Conservation (phyloP, 1,139 yeast species). For the Diutina siamensis region DNA sequence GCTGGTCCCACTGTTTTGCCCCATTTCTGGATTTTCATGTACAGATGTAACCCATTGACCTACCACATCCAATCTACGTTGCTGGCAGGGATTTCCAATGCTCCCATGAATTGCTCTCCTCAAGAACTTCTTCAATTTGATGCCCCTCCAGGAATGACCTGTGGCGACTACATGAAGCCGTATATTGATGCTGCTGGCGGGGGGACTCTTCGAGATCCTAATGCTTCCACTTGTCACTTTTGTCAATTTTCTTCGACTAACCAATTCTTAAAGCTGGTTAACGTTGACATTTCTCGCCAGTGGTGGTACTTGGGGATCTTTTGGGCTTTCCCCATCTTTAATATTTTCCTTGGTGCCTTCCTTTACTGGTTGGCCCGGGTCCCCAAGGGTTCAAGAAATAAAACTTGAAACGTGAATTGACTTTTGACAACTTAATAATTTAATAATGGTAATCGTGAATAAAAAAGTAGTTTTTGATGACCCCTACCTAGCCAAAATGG, state of each 20-base stretch:
- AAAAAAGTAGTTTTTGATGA: no score
- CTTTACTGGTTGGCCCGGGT: slow-evolving; percentile 20
- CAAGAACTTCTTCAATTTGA: slow-evolving; percentile 8
- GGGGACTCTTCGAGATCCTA: slow-evolving; percentile 48
- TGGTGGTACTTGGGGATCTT: slow-evolving; percentile 37
- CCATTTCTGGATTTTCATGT: slow-evolving; percentile 48
- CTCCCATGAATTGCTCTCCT: slow-evolving; percentile 7
- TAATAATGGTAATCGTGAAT: no score
- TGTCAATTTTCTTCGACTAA: slow-evolving; percentile 21
- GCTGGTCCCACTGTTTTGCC: slow-evolving; percentile 37
- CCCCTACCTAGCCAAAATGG: no score
- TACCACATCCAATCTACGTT: slow-evolving; percentile 43
- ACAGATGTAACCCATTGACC: slow-evolving; percentile 42
- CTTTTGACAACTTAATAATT: no score
- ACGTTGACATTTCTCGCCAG: slow-evolving; percentile 34
- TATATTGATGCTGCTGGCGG: slow-evolving; percentile 13
- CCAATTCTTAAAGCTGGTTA: background rate
- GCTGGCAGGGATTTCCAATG: slow-evolving; percentile 17
- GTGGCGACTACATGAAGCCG: slow-evolving; percentile 37
- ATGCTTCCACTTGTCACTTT: slow-evolving; percentile 21
- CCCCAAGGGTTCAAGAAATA: slow-evolving; percentile 15
- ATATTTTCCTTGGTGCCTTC: slow-evolving; percentile 14
- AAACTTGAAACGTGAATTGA: background rate
- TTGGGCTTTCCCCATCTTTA: slow-evolving; percentile 30
- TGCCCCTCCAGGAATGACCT: slow-evolving; percentile 25